Evolutionary conservation across 1,284 basidiomycete species (phyloP).

Genomic region (Puccinia novopanici): DNA sequence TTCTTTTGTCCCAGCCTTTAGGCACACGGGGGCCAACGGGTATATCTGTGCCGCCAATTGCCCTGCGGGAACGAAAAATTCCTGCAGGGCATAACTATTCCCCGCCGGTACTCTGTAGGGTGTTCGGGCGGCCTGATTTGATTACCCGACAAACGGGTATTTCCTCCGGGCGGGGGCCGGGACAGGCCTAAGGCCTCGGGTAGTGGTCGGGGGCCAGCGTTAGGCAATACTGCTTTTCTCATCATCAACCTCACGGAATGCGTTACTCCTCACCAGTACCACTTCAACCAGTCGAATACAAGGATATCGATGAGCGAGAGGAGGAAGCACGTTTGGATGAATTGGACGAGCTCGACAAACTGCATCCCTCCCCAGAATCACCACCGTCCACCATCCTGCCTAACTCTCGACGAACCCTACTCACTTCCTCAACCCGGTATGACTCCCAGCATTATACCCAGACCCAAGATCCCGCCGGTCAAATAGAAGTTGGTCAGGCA

Average conservation of each 20-base stretch:
- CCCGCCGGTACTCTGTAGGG: too few species aligned
- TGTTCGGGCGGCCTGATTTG: too few species aligned
- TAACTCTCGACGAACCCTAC: neutral
- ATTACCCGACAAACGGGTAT: too few species aligned
- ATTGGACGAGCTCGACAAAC: slow-evolving; percentile 22
- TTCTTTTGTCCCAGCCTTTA: too few species aligned
- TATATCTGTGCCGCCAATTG: too few species aligned
- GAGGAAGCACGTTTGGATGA: neutral
- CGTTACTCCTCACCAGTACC: slow-evolving; percentile 21
- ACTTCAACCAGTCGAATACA: slow-evolving; percentile 18
- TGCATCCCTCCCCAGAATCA: neutral
- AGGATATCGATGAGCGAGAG: slow-evolving; percentile 8
- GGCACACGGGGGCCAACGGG: too few species aligned
- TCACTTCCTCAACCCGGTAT: neutral
- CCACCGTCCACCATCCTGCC: neutral
- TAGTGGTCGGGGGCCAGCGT: too few species aligned
- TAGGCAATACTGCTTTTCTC: too few species aligned
- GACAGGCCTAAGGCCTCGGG: too few species aligned
- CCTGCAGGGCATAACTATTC: too few species aligned
- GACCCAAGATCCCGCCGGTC: neutral
- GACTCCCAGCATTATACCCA: neutral
- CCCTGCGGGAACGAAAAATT: too few species aligned
- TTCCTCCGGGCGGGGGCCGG: too few species aligned
- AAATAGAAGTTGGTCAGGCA: neutral
- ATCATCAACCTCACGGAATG: neutral